Conservation (phyloP, 768 basidiomycete genomes). For the Boletus pseudo-olivaceus region DNA sequence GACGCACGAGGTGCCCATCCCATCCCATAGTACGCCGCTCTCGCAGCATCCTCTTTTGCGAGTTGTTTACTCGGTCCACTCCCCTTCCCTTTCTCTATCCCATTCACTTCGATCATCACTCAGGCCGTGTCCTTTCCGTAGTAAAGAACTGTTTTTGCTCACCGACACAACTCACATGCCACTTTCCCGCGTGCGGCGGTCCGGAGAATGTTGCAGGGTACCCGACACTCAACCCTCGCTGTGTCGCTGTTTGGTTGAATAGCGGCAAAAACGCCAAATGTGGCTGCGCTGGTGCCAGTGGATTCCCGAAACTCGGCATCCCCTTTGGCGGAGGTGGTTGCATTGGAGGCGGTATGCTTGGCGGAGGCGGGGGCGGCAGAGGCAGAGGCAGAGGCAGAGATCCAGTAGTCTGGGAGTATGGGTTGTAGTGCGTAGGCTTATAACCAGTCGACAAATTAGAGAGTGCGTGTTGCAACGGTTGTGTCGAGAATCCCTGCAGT, state of each 20-base stretch:
- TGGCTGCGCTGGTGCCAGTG: conserved; percentile 62
- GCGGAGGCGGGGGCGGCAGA: conserved; percentile 25
- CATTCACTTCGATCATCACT: conserved; percentile 50
- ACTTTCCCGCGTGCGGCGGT: conserved; percentile 64
- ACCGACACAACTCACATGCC: conserved; percentile 70
- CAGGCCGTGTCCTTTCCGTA: background rate
- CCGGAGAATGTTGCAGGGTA: conserved; percentile 61
- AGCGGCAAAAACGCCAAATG: conserved; percentile 61
- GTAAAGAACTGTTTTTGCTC: conserved; percentile 26
- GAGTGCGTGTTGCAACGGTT: conserved; percentile 22
- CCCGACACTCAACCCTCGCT: conserved; percentile 58
- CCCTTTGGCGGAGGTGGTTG: conserved; percentile 37
- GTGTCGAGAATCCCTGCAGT: conserved; percentile 31
- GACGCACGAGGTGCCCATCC: conserved; percentile 58
- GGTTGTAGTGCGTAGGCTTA: conserved; percentile 29
- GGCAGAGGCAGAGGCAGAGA: conserved; percentile 13
- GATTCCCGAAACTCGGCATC: conserved; percentile 42
- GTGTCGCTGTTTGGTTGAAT: conserved; percentile 71
- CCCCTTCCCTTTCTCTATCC: conserved; percentile 63
- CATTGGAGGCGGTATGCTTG: conserved; percentile 30
- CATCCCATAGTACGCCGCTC: conserved; percentile 68
- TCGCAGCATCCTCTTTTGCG: conserved; percentile 76
- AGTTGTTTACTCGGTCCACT: conserved; percentile 66
- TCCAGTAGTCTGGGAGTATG: conserved; percentile 18
- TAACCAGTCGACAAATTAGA: conserved; percentile 16